Evolutionary conservation across 2,329 filamentous ascomycete species (phyloP), one percentile per base, ranked within the genome.

Genomic region (Akanthomyces dipterigenus): DNA sequence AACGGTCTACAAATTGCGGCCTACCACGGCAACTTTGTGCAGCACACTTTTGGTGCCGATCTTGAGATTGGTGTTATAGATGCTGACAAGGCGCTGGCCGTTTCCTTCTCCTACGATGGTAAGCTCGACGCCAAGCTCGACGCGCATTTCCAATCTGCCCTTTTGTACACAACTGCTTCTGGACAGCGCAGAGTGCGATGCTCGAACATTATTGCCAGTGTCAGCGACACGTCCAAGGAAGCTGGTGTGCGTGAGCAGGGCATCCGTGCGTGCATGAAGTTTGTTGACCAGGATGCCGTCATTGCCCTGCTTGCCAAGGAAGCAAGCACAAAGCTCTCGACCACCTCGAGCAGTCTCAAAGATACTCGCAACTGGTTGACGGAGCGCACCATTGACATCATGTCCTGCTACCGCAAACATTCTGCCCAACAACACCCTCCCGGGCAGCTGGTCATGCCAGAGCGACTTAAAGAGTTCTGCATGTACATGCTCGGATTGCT

Each of bases 121-220:
- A 98, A 98, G 76, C 84, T 99, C n/a, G 95, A 99, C 74, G 81
- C 91, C 5, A 97, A 97, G 75, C 82, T 98, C 24, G 95, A 99
- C 74, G 93, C 93, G 8, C 95, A 99, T 76, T 99, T 99, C 82
- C 95, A 99, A 73, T 91, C 90, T 24, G 95, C 95, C 2, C 79
- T 99, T 3, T 83, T 99, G 2, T 99, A 99, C 76, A 99, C 95
- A 1, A 96, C 93, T 5, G 90, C 92, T 4, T 88, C 84, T 55
- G 95, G 95, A 4, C 87, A 99, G 75, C 87, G 95, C 54, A 84
- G 95, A 59, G 95, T 99, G 54, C 83, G 95, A 63, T 99, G 95
- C 76, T 91, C 88, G 71, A 99, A 99, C 72, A 82, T 96, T 28
- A 93, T 99, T 61, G 93, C 95, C 2, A 93, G 90, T 62, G 91